Percentiles rank a stretch among this genome's conserved stretches.
These are phyloP conservation scores for Microstegium vimineum DNA, from an alignment of 176 grass and related monocot genomes.

Conservation along the genomic window DNA sequence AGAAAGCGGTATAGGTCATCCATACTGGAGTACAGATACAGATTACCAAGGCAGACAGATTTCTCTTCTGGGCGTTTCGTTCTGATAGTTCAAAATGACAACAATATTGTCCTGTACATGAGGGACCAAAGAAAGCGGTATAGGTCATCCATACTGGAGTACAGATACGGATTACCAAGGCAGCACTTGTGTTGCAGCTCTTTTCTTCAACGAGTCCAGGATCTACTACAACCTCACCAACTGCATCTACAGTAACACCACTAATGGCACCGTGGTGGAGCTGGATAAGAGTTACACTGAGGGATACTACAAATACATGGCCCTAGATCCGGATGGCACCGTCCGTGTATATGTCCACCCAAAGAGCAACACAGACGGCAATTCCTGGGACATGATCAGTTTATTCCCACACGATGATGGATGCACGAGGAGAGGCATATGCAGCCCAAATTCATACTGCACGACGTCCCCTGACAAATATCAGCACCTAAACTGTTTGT, in stretches of 20 bases:
- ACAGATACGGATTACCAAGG: background rate
- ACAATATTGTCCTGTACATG: constrained; percentile 20
- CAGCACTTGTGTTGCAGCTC: background rate
- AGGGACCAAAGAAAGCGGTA: background rate
- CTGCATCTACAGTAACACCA: no score
- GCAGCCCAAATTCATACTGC: constrained; percentile 19
- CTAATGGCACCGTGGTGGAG: no score
- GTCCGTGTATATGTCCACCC: background rate
- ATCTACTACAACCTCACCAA: background rate
- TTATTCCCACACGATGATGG: background rate
- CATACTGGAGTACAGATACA: background rate
- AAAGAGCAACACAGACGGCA: background rate
- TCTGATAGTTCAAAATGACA: constrained; percentile 4
- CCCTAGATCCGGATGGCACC: constrained; percentile 18
- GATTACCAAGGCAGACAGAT: background rate
- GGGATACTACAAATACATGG: background rate
- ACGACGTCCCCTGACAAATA: background rate
- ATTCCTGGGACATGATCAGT: background rate
- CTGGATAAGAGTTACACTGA: no score
- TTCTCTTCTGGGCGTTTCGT: constrained; percentile 13
- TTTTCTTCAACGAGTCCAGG: background rate
- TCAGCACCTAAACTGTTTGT: background rate
- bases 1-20: background rate
- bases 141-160: background rate
- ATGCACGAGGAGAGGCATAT: background rate